Evolutionary conservation across 129 eudicot species (phyloP), one percentile per base, ranked within the genome.

Genomic region (Flaveria robusta): DNA sequence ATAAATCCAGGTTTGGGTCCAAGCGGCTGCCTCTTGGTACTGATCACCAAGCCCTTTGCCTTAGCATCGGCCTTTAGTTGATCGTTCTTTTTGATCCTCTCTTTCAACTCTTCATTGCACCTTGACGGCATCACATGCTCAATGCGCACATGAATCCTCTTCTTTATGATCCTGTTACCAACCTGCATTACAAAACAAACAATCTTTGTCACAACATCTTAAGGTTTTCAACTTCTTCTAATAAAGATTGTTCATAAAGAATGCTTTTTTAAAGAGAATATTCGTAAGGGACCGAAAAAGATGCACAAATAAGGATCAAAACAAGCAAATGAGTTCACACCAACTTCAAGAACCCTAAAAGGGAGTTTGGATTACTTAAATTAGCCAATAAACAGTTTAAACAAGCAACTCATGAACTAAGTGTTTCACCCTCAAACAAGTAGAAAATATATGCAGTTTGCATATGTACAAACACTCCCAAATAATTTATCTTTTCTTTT

Each of bases 1-100:
- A 92, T 86, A 72, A 92, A 92, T 5, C 98, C 98, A 0, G 98
- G 96, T 27, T 92, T 92, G 6, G 98, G 98, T 23, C 94, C 98
- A 55, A 81, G 78, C 7, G 96, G 96, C 82, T 92, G 96, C 79
- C 96, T 86, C 83, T 92, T 92, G 12, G 98, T 92, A 80, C 94
- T 92, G 73, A 92, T 85, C 29, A 86, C 77, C 80, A 73, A 83
- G 22, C 98, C 98, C 60, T 81, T 85, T 0, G 90, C 91, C 88
- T 90, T 92, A 2, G 96, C 96, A 67, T 86, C 92, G 0, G 98
- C 98, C 92, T 90, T 92, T 43, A 92, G 76, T 24, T 90, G 81
- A 43, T 92, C 94, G 15, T 92, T 92, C 88, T 85, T 85, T 75
- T 85, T 92, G 31, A 84, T 77, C 83, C 98, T 88, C 27, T 66